Percentiles rank a stretch among this genome's conserved stretches.
Conservation (phyloP, 345 rosid genomes). For the Triadica sebifera region DNA sequence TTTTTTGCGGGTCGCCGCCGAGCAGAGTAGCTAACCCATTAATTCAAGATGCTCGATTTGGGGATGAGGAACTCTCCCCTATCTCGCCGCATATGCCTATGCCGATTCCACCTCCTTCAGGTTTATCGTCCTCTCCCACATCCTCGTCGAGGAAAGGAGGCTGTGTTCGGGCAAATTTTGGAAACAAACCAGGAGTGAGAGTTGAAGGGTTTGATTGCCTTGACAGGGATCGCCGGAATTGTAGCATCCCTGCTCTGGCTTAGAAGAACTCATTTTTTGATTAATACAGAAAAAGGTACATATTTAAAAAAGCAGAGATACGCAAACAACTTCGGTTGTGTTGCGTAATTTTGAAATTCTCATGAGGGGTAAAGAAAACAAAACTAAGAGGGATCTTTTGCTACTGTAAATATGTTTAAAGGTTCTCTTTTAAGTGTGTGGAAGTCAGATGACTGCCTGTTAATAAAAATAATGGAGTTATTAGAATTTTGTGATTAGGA, state of each 20-base stretch:
- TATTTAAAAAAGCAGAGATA: constrained; percentile 14
- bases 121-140: constrained; percentile 44
- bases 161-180: constrained; percentile 64
- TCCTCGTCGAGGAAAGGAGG: constrained; percentile 67
- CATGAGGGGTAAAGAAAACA: not conserved
- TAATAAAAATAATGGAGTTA: constrained; percentile 25
- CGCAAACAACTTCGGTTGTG: constrained; percentile 14
- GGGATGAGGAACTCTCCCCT: constrained; percentile 51
- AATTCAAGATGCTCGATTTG: constrained; percentile 77
- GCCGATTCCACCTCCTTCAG: constrained; percentile 29
- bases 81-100: constrained; percentile 38
- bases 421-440: constrained; percentile 25
- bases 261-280: constrained; percentile 27
- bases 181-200: constrained; percentile 77
- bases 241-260: constrained; percentile 82
- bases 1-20: constrained; percentile 94
- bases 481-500: constrained; percentile 12
- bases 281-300: constrained; percentile 23
- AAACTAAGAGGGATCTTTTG: constrained; percentile 20
- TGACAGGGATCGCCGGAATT: constrained; percentile 68
- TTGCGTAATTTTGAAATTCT: constrained; percentile 34
- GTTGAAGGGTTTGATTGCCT: constrained; percentile 94
- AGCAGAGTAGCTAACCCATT: constrained; percentile 99
- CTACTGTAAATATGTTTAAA: constrained; percentile 39
- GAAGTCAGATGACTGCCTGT: constrained; percentile 22